A percentile compares a stretch with the other conserved stretches of the same genome.
Evolutionary conservation across 2,329 filamentous ascomycete genomes (phyloP).

Genomic region (Nothomitra cinnamomea): DNA sequence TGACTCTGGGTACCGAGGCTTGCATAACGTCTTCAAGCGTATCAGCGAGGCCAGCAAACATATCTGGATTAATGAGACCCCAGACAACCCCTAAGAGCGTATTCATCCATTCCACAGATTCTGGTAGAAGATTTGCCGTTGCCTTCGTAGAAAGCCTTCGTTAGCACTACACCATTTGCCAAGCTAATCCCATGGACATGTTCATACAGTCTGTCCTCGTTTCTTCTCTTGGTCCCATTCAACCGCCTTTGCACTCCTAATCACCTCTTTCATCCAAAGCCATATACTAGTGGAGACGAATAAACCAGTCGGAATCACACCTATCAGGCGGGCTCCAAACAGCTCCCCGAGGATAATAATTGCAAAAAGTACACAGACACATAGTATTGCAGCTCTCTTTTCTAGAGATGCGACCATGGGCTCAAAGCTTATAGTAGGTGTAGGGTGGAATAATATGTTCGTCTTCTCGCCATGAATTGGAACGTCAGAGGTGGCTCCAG

Average conservation of each 20-base stretch:
- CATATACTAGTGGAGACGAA: conserved; percentile 65
- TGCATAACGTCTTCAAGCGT: conserved; percentile 94
- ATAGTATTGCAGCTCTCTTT: conserved; percentile 53
- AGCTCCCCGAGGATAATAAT: conserved; percentile 64
- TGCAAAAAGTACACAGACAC: conserved; percentile 49
- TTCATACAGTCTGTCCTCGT: conserved; percentile 54
- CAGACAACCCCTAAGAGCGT: conserved; percentile 69
- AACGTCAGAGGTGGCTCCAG: conserved; percentile 76
- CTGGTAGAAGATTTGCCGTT: conserved; percentile 74
- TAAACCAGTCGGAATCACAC: conserved; percentile 54
- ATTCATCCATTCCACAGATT: conserved; percentile 91
- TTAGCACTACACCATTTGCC: not conserved
- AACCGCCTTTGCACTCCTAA: conserved; percentile 61
- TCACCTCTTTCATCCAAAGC: conserved; percentile 77
- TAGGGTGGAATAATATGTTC: conserved; percentile 89
- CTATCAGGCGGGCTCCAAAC: conserved; percentile 62
- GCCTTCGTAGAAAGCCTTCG: conserved; percentile 30
- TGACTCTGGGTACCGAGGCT: conserved; percentile 74
- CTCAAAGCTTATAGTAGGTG: conserved; percentile 75
- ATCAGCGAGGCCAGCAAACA: conserved; percentile 85
- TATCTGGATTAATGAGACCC: conserved; percentile 86
- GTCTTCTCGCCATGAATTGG: conserved; percentile 95
- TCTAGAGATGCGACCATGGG: conserved; percentile 71
- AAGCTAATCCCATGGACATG: not conserved
- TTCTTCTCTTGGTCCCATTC: conserved; percentile 83